A percentile compares a stretch with the other conserved stretches of the same genome.
Evolutionary conservation across 2,329 filamentous ascomycete genomes (phyloP).

Genomic region (Ophiostoma tasmaniense): DNA sequence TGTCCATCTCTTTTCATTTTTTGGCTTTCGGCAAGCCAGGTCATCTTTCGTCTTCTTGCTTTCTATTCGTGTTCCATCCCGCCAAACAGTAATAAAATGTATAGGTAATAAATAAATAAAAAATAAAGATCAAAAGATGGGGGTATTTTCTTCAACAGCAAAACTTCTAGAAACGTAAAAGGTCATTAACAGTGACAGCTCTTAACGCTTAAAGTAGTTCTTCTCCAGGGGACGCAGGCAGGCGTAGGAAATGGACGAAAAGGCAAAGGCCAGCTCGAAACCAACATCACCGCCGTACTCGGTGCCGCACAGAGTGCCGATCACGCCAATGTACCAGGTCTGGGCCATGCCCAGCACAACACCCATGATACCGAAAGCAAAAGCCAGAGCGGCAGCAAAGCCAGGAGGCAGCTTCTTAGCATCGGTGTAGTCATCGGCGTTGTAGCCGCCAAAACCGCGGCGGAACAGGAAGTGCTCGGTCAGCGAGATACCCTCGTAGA

Average conservation of each 20-base stretch:
- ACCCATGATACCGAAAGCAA: conserved; percentile 30
- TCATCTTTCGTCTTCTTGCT: neutral
- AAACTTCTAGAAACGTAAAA: neutral
- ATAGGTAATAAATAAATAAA: neutral
- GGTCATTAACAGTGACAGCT: neutral
- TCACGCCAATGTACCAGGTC: conserved; percentile 54
- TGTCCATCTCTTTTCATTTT: neutral
- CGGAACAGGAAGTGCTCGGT: conserved; percentile 36
- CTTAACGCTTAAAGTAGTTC: conserved; percentile 31
- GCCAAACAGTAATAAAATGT: neutral
- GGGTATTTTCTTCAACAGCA: conserved; percentile 5
- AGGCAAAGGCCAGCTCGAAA: conserved; percentile 51
- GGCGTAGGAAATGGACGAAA: conserved; percentile 39
- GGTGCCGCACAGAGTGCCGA: conserved; percentile 47
- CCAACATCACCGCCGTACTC: conserved; percentile 43
- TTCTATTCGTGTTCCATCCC: neutral
- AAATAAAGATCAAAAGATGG: neutral
- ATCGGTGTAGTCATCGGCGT: conserved; percentile 39
- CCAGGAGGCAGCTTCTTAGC: conserved; percentile 33
- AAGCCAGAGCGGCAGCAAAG: conserved; percentile 26
- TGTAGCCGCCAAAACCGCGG: conserved; percentile 33
- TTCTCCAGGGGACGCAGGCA: conserved; percentile 39
- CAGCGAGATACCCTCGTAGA: conserved; percentile 37
- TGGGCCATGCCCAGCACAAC: conserved; percentile 54
- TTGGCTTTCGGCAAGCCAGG: neutral